A percentile compares a stretch with the other conserved stretches of the same genome.
phyloP scores from a whole-genome alignment of 805 yeast genomes.

The Metschnikowia henanensis region DNA sequence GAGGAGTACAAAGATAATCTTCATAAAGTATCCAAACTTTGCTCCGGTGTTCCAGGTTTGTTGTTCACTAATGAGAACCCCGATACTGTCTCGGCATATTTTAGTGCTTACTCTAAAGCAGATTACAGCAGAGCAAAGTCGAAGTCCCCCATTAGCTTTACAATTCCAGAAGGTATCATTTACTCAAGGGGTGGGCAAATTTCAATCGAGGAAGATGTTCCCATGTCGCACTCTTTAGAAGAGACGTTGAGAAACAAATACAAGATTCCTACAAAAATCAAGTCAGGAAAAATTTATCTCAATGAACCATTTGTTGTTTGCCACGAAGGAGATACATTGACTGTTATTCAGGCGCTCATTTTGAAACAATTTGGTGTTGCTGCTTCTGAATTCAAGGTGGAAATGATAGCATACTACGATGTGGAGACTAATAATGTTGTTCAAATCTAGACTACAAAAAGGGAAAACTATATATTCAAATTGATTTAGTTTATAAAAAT shows the following conservation, averaged over 20 bases:
- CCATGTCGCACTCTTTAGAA: constrained; percentile 95
- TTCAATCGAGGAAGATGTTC: constrained; percentile 88
- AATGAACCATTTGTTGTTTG: constrained; percentile 80
- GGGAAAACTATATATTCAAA: background rate
- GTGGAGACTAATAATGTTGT: constrained; percentile 46
- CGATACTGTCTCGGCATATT: constrained; percentile 87
- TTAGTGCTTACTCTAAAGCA: constrained; percentile 68
- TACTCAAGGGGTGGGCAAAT: constrained; percentile 96
- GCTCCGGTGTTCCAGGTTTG: constrained; percentile 82
- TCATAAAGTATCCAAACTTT: constrained; percentile 60
- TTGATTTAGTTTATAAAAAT: background rate
- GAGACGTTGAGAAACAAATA: constrained; percentile 86
- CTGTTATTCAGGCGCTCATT: constrained; percentile 87
- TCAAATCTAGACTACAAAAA: background rate
- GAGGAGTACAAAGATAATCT: constrained; percentile 89
- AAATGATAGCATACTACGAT: constrained; percentile 74
- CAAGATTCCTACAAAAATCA: constrained; percentile 89
- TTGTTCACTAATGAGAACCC: constrained; percentile 88
- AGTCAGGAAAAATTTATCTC: constrained; percentile 81
- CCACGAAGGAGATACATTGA: constrained; percentile 73
- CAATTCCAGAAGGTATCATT: constrained; percentile 85
- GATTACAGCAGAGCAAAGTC: constrained; percentile 93
- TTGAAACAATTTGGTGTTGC: constrained; percentile 96
- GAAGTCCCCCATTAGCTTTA: constrained; percentile 77
- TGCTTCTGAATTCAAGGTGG: constrained; percentile 85